Evolutionary conservation across 2,329 filamentous ascomycete genomes (phyloP), one percentile per base, ranked within the genome.

Genomic region (Rutstroemia sp.): DNA sequence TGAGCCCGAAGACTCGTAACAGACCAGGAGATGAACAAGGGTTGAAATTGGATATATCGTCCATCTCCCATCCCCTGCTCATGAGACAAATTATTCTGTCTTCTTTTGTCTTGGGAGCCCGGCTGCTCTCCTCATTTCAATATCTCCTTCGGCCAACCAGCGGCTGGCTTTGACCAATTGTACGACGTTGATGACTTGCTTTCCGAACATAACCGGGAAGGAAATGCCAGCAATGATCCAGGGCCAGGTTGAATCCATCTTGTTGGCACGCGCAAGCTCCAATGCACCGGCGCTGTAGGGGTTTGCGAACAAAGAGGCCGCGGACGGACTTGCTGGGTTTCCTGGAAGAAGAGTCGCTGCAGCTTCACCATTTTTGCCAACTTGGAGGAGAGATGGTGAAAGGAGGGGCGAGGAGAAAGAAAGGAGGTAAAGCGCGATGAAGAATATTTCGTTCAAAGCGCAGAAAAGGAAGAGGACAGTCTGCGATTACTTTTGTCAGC

Each of bases 401-500:
- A 97, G 83, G 39, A 85, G 82, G 2, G 92, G 92, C 57, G 89
- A 95, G 57, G 89, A 95, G 79, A 99, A 99, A 67, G 92, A 96
- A 58, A 99, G 86, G 54, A 99, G 87, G 76, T 99, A 99, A 60
- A 99, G 84, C 30, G 90, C 92, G 70, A 99, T 96, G 79, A 99
- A 99, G 80, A 96, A 99, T 62, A 92, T 75, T 74, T 99, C 94
- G 73, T 99, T 99, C 63, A 95, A 75, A 57, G 83, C 80, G 77
- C 94, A 99, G 74, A 90, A 89, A 60, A 89, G 74, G 76, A 99
- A 99, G 44, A 99, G 80, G 47, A 99, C 92, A 54, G 78, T 87
- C 92, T 96, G 64, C n/a, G n/a, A n/a, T n/a, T n/a, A n/a, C n/a
- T 14, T 46, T 54, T 57, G 49, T 50, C 46, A 55, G 38, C 30